Percentiles rank a stretch among this genome's conserved stretches.
Conservation (phyloP, 257 asterid species). For the Nemophila menziesii region DNA sequence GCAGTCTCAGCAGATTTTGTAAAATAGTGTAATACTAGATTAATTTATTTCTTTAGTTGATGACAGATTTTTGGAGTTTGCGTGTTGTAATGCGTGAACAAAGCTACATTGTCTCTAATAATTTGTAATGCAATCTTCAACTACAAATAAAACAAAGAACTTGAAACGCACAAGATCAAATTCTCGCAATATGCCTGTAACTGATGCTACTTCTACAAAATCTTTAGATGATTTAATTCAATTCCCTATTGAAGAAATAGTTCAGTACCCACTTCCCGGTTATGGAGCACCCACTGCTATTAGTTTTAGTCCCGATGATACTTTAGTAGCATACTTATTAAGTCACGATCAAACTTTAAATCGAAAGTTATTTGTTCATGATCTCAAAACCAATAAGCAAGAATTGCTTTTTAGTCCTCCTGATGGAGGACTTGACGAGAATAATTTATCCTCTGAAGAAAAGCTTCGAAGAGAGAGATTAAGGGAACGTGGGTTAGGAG, state of each 20-base stretch:
- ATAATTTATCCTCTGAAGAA: conserved; percentile 76
- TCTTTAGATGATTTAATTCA: conserved; percentile 35
- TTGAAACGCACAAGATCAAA: conserved; percentile 47
- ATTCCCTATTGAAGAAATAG: conserved; percentile 80
- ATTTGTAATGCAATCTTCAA: conserved; percentile 61
- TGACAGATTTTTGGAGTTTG: conserved; percentile 38
- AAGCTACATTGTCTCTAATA: conserved; percentile 18
- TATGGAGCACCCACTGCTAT: conserved; percentile 57
- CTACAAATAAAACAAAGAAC: conserved; percentile 27
- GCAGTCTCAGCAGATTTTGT: too few species aligned
- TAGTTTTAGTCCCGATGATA: conserved; percentile 86
- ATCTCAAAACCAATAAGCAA: conserved; percentile 50
- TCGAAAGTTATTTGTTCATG: conserved; percentile 53
- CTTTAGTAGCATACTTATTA: conserved; percentile 54
- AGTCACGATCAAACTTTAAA: conserved; percentile 62
- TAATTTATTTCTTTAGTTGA: not conserved
- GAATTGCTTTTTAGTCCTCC: conserved; percentile 67
- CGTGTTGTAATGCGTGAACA: conserved; percentile 29
- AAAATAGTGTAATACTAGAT: not conserved
- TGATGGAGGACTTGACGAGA: conserved; percentile 94
- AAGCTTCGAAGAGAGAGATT: conserved; percentile 84
- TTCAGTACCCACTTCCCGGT: conserved; percentile 74
- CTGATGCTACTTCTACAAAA: conserved; percentile 42
- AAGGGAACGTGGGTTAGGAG: conserved; percentile 91
- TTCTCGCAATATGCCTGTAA: conserved; percentile 48